A percentile compares a stretch with the other conserved stretches of the same genome.
phyloP scores from a whole-genome alignment of 495 filamentous ascomycete genomes.

The Aspergillus biplanus region DNA sequence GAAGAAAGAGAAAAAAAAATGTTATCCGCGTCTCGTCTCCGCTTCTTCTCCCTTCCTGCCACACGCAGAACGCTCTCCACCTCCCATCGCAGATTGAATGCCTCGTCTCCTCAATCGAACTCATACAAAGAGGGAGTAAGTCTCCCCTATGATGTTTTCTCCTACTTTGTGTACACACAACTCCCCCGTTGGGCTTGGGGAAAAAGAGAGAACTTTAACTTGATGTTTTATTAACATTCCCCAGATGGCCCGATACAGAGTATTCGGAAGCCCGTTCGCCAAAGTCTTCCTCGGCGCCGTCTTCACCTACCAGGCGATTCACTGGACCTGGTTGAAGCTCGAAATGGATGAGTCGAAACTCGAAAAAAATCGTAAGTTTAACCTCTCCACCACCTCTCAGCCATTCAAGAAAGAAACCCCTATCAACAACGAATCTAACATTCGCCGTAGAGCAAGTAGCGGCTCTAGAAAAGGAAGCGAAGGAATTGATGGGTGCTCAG shows the following conservation, averaged over 20 bases:
- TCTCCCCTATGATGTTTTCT: background rate
- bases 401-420: background rate
- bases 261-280: slow-evolving; percentile 75
- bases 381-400: background rate
- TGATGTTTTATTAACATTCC: background rate
- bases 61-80: slow-evolving; percentile 24
- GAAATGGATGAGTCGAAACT: slow-evolving; percentile 74
- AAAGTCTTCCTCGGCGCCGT: slow-evolving; percentile 87
- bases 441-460: slow-evolving; percentile 42
- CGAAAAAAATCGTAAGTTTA: slow-evolving; percentile 56
- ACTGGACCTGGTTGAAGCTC: slow-evolving; percentile 87
- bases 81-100: slow-evolving; percentile 17
- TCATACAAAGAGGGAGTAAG: slow-evolving; percentile 29
- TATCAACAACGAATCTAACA: background rate
- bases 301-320: slow-evolving; percentile 84
- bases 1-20: slow-evolving; percentile 5
- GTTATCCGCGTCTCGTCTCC: background rate
- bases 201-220: background rate
- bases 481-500: slow-evolving; percentile 39
- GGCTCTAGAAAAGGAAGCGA: slow-evolving; percentile 46
- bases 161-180: background rate
- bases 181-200: too few relatives aligned
- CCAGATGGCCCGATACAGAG: slow-evolving; percentile 75
- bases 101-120: slow-evolving; percentile 14
- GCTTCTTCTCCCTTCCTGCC: background rate